A percentile compares a stretch with the other conserved stretches of the same genome.
Evolutionary conservation across 1,284 basidiomycete species (phyloP).

Genomic region (Cystobasidium sp.): DNA sequence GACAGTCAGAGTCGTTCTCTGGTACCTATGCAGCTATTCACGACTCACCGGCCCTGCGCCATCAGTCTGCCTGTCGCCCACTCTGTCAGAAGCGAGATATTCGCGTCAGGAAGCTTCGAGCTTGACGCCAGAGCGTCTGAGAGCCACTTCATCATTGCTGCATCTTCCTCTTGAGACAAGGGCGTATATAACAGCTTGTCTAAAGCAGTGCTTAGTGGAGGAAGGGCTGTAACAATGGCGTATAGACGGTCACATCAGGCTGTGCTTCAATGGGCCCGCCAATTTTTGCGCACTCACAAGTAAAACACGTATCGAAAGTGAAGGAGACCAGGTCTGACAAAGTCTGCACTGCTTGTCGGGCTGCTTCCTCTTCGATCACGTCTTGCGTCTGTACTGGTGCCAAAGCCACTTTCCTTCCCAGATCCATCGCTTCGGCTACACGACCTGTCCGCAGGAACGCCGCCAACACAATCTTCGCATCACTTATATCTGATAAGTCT

Average conservation of each 20-base stretch:
- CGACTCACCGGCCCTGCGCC: constrained; percentile 35
- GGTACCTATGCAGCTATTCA: neutral
- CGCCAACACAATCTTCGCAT: constrained; percentile 19
- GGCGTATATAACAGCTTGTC: constrained; percentile 38
- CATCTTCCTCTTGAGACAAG: constrained; percentile 31
- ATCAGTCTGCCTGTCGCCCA: constrained; percentile 35
- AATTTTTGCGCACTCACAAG: neutral
- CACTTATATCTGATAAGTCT: neutral
- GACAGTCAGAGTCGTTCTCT: neutral
- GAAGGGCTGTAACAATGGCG: neutral
- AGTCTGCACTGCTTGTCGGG: neutral
- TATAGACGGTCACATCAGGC: neutral
- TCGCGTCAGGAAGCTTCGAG: constrained; percentile 20
- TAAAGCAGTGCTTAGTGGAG: neutral
- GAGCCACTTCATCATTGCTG: constrained; percentile 28
- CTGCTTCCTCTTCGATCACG: neutral
- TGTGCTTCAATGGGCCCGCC: too few species aligned
- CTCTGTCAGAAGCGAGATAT: constrained; percentile 29
- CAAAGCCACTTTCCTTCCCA: constrained; percentile 14
- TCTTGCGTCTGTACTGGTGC: neutral
- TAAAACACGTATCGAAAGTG: constrained; percentile 25
- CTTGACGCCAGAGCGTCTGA: neutral
- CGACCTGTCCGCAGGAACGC: constrained; percentile 1
- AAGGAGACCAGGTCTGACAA: neutral
- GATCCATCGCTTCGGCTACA: neutral